Evolutionary conservation across 768 basidiomycete genomes (phyloP).

Genomic region (Rhodocollybia butyracea): DNA sequence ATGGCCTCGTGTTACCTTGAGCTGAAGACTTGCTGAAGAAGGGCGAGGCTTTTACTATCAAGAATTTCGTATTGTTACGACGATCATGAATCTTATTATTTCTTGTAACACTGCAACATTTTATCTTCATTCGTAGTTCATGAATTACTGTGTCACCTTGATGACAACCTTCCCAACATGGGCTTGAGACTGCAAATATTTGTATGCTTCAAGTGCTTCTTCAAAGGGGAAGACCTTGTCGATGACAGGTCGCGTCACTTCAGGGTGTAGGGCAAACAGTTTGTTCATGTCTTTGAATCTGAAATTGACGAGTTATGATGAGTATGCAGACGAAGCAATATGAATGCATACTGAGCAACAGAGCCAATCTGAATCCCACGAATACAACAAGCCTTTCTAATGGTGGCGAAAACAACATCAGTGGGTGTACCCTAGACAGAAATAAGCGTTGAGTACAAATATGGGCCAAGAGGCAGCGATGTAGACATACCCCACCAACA

Average conservation of each 20-base stretch:
- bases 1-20: no score
- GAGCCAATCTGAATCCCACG: constrained; percentile 45
- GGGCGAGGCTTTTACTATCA: no score
- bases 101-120: no score
- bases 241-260: constrained; percentile 40
- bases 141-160: constrained; percentile 28
- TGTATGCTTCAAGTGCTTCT: constrained; percentile 40
- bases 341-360: constrained; percentile 33
- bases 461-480: background rate
- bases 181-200: constrained; percentile 42
- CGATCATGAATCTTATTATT: no score
- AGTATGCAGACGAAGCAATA: background rate
- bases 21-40: no score
- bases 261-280: constrained; percentile 30
- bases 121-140: no score
- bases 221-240: constrained; percentile 52
- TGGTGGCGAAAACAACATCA: constrained; percentile 23
- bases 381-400: constrained; percentile 29
- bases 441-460: background rate
- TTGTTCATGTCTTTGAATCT: constrained; percentile 47
- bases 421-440: constrained; percentile 16
- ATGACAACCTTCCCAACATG: constrained; percentile 54
- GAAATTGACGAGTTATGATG: background rate
- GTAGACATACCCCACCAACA: constrained; percentile 34
- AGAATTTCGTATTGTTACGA: no score